phyloP scores from a whole-genome alignment of 805 yeast genomes.

The Saturnispora dispora region DNA sequence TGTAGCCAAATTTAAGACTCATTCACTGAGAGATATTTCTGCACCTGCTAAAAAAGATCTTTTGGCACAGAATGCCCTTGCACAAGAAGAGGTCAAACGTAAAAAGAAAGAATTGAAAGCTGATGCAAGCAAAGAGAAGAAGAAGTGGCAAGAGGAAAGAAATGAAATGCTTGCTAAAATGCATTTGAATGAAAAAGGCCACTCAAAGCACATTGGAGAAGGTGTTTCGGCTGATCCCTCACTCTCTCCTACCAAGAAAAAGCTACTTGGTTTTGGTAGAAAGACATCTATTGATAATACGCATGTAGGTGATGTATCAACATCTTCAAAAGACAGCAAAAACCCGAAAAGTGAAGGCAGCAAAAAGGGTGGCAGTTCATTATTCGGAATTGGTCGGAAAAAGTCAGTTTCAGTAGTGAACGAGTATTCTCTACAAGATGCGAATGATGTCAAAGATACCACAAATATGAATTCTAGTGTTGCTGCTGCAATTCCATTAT shows the following conservation, averaged over 20 bases:
- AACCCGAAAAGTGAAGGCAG: neutral
- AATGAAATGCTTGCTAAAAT: slow-evolving; percentile 8
- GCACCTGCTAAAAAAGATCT: neutral
- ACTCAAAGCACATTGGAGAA: neutral
- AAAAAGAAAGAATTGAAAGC: slow-evolving; percentile 17
- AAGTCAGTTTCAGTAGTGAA: neutral
- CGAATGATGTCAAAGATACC: neutral
- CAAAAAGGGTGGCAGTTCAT: neutral
- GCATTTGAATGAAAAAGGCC: neutral
- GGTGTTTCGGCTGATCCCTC: neutral
- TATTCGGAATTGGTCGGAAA: neutral
- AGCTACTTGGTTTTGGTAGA: slow-evolving; percentile 6
- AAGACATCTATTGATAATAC: neutral
- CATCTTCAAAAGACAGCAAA: slow-evolving; percentile 7
- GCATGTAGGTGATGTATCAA: slow-evolving; percentile 4
- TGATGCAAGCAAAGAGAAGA: slow-evolving; percentile 19
- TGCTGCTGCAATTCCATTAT: neutral
- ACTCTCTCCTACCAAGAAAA: neutral
- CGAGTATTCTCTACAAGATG: neutral
- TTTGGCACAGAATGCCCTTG: neutral
- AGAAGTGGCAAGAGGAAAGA: slow-evolving; percentile 20
- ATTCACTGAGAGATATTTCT: slow-evolving; percentile 21
- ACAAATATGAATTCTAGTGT: neutral
- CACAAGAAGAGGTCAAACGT: slow-evolving; percentile 7
- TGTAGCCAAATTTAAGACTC: slow-evolving; percentile 23